These are phyloP conservation scores for Babjeviella inositovora DNA, from an alignment of 805 yeast genomes.

Conservation along the genomic window DNA sequence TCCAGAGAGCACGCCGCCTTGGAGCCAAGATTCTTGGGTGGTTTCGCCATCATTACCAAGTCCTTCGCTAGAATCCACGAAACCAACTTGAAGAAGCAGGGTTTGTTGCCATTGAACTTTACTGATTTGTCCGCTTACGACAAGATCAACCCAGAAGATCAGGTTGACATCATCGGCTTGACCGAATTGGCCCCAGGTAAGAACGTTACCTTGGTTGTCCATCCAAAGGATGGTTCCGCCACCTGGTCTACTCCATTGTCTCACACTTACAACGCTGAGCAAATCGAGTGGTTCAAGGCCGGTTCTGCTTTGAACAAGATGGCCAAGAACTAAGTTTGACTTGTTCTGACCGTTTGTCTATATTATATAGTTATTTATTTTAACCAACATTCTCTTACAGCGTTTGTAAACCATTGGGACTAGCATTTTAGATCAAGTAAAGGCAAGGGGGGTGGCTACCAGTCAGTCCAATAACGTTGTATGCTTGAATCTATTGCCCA, in stretches of 20 bases:
- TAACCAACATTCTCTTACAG: too few relatives aligned
- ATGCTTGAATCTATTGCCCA: too few relatives aligned
- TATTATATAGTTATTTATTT: too few relatives aligned
- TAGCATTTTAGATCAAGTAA: too few relatives aligned
- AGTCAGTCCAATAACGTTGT: too few relatives aligned
- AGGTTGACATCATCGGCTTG: constrained; percentile 76
- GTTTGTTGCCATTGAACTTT: constrained; percentile 94
- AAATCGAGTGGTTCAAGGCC: constrained; percentile 96
- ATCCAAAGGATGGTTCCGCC: constrained; percentile 51
- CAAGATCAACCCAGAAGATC: constrained; percentile 82
- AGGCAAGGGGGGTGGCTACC: too few relatives aligned
- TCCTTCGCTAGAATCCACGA: constrained; percentile 98
- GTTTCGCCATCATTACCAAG: constrained; percentile 92
- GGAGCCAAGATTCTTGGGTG: constrained; percentile 99
- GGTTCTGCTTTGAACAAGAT: constrained; percentile 98
- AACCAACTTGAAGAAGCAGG: constrained; percentile 99
- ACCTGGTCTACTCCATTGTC: constrained; percentile 85
- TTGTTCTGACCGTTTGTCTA: too few relatives aligned
- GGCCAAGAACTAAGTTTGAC: too few relatives aligned
- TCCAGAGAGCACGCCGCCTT: constrained; percentile 99
- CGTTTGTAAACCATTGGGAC: too few relatives aligned
- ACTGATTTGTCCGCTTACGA: constrained; percentile 82
- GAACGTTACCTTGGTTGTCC: constrained; percentile 57
- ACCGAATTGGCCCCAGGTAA: constrained; percentile 86
- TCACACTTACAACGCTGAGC: constrained; percentile 94